Conservation (phyloP, 1,284 basidiomycete species). For the Irpex sp. region DNA sequence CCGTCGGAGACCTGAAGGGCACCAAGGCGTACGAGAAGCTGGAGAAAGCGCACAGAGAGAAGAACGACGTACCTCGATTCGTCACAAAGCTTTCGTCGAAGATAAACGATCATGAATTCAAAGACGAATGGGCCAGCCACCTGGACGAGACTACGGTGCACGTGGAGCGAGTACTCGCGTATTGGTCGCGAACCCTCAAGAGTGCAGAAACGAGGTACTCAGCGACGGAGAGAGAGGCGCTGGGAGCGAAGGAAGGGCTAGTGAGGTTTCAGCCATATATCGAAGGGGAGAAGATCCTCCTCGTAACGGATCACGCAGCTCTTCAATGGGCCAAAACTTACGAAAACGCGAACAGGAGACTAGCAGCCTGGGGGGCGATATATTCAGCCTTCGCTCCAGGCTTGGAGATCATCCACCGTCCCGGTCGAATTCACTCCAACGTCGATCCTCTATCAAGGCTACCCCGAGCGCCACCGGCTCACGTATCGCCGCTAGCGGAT, state of each 20-base stretch:
- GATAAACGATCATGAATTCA: background rate
- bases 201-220: too few relatives aligned
- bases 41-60: constrained; percentile 10
- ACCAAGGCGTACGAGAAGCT: too few relatives aligned
- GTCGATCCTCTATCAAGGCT: background rate
- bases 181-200: too few relatives aligned
- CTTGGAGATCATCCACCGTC: too few relatives aligned
- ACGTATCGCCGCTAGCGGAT: background rate
- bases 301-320: constrained; percentile 31
- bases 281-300: constrained; percentile 25
- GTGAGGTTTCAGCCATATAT: too few relatives aligned
- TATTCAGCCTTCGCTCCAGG: too few relatives aligned
- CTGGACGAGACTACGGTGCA: constrained; percentile 27
- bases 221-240: too few relatives aligned
- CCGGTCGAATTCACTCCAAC: constrained; percentile 28
- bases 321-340: constrained; percentile 28
- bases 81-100: constrained; percentile 16
- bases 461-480: background rate
- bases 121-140: constrained; percentile 7
- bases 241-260: too few relatives aligned
- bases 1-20: constrained; percentile 15
- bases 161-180: constrained; percentile 16
- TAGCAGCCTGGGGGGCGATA: constrained; percentile 23
- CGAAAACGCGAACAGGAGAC: constrained; percentile 27
- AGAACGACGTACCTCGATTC: constrained; percentile 26